phyloP scores from a whole-genome alignment of 257 asterid species.

The Fraxinus excelsior region DNA sequence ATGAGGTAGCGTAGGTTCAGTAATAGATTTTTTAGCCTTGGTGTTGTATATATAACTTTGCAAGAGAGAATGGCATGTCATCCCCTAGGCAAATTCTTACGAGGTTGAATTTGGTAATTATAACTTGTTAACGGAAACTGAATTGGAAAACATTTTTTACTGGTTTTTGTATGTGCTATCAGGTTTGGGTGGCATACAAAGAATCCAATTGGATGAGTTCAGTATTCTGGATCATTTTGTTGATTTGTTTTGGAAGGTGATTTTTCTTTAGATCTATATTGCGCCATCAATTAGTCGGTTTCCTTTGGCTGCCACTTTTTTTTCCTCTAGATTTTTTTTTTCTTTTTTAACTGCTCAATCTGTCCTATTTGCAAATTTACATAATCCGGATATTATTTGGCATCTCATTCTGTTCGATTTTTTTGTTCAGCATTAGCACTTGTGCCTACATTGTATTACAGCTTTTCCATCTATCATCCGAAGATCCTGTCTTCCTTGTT shows the following conservation, averaged over 20 bases:
- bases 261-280: background rate
- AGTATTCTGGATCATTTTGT: slow-evolving; percentile 59
- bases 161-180: slow-evolving; percentile 18
- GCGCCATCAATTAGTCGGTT: background rate
- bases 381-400: background rate
- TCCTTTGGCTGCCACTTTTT: background rate
- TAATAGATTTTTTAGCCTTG: background rate
- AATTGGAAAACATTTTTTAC: background rate
- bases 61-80: background rate
- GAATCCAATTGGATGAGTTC: slow-evolving; percentile 62
- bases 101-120: background rate
- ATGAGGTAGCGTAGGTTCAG: background rate
- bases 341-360: background rate
- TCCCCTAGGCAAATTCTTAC: background rate
- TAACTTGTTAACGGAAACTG: background rate
- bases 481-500: slow-evolving; percentile 58
- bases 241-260: slow-evolving; percentile 83
- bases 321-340: too few species aligned
- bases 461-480: slow-evolving; percentile 55
- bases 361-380: background rate
- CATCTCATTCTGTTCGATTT: slow-evolving; percentile 8
- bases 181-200: slow-evolving; percentile 92
- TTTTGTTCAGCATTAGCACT: slow-evolving; percentile 60
- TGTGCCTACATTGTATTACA: slow-evolving; percentile 69
- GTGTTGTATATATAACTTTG: background rate